These are phyloP conservation scores for Pyrenophora teres DNA, from an alignment of 2,329 filamentous ascomycete genomes.

Conservation along the genomic window DNA sequence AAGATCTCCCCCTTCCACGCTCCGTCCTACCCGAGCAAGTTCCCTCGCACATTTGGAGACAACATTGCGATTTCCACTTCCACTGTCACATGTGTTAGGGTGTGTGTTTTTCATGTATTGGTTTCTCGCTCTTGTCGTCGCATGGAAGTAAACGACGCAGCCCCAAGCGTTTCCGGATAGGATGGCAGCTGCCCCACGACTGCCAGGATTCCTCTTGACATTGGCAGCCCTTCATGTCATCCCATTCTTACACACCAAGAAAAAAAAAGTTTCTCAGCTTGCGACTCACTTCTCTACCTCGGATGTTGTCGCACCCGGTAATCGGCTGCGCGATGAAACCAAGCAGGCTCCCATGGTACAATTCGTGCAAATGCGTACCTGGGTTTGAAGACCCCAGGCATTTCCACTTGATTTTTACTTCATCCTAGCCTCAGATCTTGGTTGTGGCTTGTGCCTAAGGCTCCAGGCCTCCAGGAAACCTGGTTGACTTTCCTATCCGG, in stretches of 20 bases:
- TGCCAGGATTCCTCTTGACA: too few species aligned
- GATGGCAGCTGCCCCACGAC: not conserved
- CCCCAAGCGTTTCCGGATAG: not conserved
- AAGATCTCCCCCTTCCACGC: not conserved
- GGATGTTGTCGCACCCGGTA: slow-evolving; percentile 7
- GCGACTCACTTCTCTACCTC: not conserved
- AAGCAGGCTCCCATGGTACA: not conserved
- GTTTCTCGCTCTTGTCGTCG: too few species aligned
- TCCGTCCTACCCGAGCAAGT: not conserved
- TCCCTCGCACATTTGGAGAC: too few species aligned
- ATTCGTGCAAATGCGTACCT: slow-evolving; percentile 7
- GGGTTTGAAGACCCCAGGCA: not conserved
- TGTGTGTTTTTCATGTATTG: too few species aligned
- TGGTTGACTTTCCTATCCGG: slow-evolving; percentile 10
- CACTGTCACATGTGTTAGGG: too few species aligned
- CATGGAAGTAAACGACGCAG: not conserved
- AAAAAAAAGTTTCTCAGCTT: not conserved
- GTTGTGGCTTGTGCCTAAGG: slow-evolving; percentile 11
- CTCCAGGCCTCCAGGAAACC: slow-evolving; percentile 6
- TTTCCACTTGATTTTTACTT: slow-evolving; percentile 4
- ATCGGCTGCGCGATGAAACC: slow-evolving; percentile 3
- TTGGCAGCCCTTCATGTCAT: not conserved
- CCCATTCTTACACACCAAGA: not conserved
- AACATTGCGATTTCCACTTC: too few species aligned
- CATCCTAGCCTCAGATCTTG: slow-evolving; percentile 1